phyloP scores from a whole-genome alignment of 306 rosid genomes.

The Dicorynia guianensis region DNA sequence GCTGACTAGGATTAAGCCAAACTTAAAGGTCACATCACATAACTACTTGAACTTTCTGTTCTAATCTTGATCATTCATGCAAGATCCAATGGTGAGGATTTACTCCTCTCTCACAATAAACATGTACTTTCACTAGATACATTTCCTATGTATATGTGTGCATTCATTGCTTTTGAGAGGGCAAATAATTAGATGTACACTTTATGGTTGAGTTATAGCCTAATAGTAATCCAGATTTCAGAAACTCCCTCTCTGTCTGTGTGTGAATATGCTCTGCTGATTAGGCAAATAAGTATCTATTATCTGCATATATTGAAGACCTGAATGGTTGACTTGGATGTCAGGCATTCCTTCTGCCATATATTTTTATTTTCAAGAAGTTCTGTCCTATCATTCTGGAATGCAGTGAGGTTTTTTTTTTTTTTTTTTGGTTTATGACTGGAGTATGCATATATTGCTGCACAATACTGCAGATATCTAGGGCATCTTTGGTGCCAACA shows the following conservation, averaged over 20 bases:
- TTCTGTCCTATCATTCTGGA: not conserved
- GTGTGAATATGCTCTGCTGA: not conserved
- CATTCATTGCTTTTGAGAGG: not conserved
- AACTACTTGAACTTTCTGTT: too few relatives aligned
- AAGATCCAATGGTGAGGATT: too few relatives aligned
- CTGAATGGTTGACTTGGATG: slow-evolving; percentile 29
- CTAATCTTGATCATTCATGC: too few relatives aligned
- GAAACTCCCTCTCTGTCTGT: not conserved
- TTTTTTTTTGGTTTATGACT: slow-evolving; percentile 25
- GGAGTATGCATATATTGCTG: slow-evolving; percentile 34
- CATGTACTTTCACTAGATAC: too few relatives aligned
- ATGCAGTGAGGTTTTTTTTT: not conserved
- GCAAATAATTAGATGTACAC: slow-evolving; percentile 11
- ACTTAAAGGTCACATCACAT: too few relatives aligned
- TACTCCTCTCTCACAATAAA: too few relatives aligned
- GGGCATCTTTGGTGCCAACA: slow-evolving; percentile 78
- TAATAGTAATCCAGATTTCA: not conserved
- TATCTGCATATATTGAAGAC: not conserved
- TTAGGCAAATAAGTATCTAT: not conserved
- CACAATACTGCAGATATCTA: slow-evolving; percentile 72
- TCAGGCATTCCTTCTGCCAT: slow-evolving; percentile 6
- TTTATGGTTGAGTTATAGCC: slow-evolving; percentile 29
- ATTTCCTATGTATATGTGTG: too few relatives aligned
- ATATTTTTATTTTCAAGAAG: slow-evolving; percentile 2
- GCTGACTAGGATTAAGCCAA: too few relatives aligned